Base-by-base conservation (phyloP, 768 basidiomycete species). In the Mycena floridula region DNA sequence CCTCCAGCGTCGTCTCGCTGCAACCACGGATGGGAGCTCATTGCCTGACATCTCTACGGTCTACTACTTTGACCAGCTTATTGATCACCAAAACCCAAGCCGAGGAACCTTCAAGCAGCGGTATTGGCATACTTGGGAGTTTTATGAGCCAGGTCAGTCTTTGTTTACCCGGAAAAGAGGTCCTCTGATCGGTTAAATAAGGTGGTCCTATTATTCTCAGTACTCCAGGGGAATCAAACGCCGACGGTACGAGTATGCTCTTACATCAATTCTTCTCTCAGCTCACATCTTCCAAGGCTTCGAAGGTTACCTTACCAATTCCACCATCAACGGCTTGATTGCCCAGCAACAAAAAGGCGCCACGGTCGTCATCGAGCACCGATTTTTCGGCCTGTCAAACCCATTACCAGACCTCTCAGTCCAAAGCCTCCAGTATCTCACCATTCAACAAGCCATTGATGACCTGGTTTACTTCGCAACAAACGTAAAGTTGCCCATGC, bases 41-140 rank as follows among this genome's bases (percentile, higher is more conserved):
- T 47, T 56, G 7, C 62, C 63, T 7, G 38, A 58, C 5, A 40
- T 57, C 37, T 48, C 47, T 7, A 63, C 59, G 4, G 51, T 56
- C 0, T 65, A 63, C 45, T 45, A 56, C 35, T 64, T 65, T 18
- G 44, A 63, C 32, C 62, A 64, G 38, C 40, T 60, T 25, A 63
- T 72, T 47, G 74, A 78, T 53, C 77, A 77, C 56, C 68, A 58
- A 25, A 61, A 77, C 48, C 66, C 72, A 26, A n/a, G n/a, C n/a
- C n/a, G n/a, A n/a, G 85, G 85, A 18, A 87, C 82, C 15, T 88
- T 88, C 63, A 68, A 78, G 56, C 85, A 87, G 61, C 74, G 85
- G 26, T 87, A 73, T 60, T 87, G 82, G 82, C 69, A 76, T 47
- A 77, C 77, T 23, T 82, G 68, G 59, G 79, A 86, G 58, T 83